A percentile compares a stretch with the other conserved stretches of the same genome.
Conservation (phyloP, 441 rosid species). For the Flueggea neowawraea region DNA sequence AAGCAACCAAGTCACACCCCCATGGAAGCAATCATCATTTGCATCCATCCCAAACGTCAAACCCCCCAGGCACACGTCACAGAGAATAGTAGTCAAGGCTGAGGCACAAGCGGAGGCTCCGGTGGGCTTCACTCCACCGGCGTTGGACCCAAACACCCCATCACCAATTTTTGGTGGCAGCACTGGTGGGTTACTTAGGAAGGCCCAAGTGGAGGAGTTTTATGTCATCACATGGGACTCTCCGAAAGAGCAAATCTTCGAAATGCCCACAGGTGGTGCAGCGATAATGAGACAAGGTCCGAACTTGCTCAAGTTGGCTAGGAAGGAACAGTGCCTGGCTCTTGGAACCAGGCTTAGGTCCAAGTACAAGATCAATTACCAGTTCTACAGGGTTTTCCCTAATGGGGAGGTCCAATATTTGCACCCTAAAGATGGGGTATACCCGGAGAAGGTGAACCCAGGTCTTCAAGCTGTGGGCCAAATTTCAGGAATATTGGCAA, state of each 20-base stretch:
- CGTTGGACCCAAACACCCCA: conserved; percentile 69
- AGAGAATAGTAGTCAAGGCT: conserved; percentile 8
- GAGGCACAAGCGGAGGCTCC: conserved; percentile 53
- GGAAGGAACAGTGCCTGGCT: conserved; percentile 91
- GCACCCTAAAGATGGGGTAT: too few species aligned
- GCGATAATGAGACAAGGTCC: conserved; percentile 82
- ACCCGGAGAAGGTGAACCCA: conserved; percentile 75
- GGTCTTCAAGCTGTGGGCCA: conserved; percentile 71
- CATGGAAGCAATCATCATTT: conserved; percentile 26
- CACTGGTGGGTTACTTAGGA: conserved; percentile 69
- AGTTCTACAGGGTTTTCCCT: conserved; percentile 73
- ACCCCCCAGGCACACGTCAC: conserved; percentile 2
- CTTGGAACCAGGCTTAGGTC: conserved; percentile 68
- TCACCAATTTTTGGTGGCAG: conserved; percentile 87
- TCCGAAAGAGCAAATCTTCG: conserved; percentile 74
- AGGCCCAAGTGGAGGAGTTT: conserved; percentile 85
- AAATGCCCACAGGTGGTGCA: conserved; percentile 78
- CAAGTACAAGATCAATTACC: conserved; percentile 79
- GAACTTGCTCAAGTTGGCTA: conserved; percentile 71
- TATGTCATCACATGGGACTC: conserved; percentile 84
- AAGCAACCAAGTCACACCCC: not conserved
- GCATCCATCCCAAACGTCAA: conserved; percentile 3
- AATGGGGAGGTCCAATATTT: conserved; percentile 72
- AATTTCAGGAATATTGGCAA: conserved; percentile 73
- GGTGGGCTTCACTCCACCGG: conserved; percentile 76